Base-by-base conservation (phyloP, 2,329 filamentous ascomycete species). In the Nothomitra cinnamomea region DNA sequence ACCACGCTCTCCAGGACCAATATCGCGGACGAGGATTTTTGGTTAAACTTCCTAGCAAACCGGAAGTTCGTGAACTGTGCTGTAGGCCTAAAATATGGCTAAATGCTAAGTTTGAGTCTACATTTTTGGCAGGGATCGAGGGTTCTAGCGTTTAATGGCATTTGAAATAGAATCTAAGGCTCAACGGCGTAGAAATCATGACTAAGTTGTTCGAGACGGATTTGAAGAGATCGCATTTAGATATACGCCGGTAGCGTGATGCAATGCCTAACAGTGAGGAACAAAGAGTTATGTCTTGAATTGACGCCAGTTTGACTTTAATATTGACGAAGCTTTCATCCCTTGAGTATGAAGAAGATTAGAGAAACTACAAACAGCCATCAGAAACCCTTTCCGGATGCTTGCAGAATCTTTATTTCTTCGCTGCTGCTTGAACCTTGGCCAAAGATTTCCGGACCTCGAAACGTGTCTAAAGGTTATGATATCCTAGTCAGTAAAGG, bases 381-480 rank as follows among this genome's bases (percentile, higher is more conserved):
- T 25, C 50, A 40, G 42, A 42, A 32, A 24, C 21, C 12, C 24
- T n/a, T 32, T 43, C 36, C 41, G 17, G 10, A 42, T 40, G 36
- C 22, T 43, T n/a, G 38, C 36, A 40, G 50, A 41, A 35, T 51
- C 66, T 67, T 65, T 65, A 67, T 62, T 67, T 70, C 69, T 85
- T 87, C 71, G 85, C 83, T 65, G 83, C 75, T 66, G 85, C 83
- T 78, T 85, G 85, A 75, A 94, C 77, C 82, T 95, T 94, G 70
- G 88, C 87, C 70, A 94, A 79, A 67, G 87, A 83, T 85, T 95
- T 96, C 76, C 85, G 85, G 75, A 95, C 84, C 80, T 95, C 89
- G 77, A 94, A 96, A 71, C 89, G 86, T 72, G 78, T 77, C 79
- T 83, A 38, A 10, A 43, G 6, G 2, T 25, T 15, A 45, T n/a